Evolutionary conservation across 2,329 filamentous ascomycete genomes (phyloP), one percentile per base, ranked within the genome.

Genomic region (Trichoderma cornu-damae): DNA sequence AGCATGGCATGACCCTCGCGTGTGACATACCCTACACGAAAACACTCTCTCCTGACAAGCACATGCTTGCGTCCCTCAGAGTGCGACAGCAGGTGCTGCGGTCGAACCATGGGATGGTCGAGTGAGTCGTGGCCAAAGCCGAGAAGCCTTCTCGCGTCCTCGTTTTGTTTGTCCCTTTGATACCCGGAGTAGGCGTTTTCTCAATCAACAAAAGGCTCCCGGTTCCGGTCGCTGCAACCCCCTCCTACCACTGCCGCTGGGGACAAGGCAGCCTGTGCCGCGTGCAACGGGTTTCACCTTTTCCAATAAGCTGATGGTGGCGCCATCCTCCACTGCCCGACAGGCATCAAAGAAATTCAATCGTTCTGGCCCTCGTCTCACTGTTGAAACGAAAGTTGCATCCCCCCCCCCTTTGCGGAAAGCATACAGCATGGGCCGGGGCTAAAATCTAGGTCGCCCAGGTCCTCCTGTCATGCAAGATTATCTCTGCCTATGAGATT

Each of bases 241-340:
- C 4, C 77, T 79, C 12, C 78, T 35, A 22, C 22, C 51, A 38
- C 32, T 37, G 22, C 40, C 42, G 24, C 78, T 6, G 74, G 77
- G 18, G 77, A 78, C 65, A 79, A 81, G 44, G 75, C 73, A 58
- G 77, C 75, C 57, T 75, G 67, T 48, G 79, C 80, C 14, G 80
- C 80, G 38, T 77, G 73, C 51, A 82, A 43, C 22, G 74, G 69
- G 18, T 72, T 38, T 73, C 69, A 81, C 82, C 16, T 73, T 69
- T 81, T 82, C 46, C 12, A 44, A 74, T 60, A 83, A 73, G 68
- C 77, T 78, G 67, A 83, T 81, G 14, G 74, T 78, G 20, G 75
- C 73, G 8, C 77, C 79, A 1, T 64, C 57, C 2, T 68, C 68
- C 14, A 71, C 69, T 1, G 76, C 71, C n/a, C 24, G 68, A 72